Conservation (phyloP, 2,329 filamentous ascomycete species). For the Arthrinium phaeospermum region DNA sequence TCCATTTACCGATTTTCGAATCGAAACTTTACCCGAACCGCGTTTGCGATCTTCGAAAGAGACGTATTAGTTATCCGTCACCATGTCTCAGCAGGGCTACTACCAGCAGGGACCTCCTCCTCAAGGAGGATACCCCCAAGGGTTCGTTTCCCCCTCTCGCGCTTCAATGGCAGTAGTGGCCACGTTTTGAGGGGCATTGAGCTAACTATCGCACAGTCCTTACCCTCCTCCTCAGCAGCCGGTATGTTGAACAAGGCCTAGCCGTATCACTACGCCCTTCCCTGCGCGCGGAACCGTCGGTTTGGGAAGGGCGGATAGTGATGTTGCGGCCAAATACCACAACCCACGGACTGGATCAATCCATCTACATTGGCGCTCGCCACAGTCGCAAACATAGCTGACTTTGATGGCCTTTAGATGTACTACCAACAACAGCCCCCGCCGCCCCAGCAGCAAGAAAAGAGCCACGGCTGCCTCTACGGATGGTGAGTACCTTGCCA, state of each 20-base stretch:
- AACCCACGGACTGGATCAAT: background rate
- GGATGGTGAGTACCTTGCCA: conserved; percentile 39
- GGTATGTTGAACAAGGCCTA: background rate
- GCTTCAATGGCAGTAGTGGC: background rate
- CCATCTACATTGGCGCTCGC: background rate
- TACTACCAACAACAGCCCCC: conserved; percentile 41
- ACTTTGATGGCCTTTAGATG: conserved; percentile 35
- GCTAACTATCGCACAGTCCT: conserved; percentile 29
- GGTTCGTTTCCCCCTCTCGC: background rate
- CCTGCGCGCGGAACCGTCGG: background rate
- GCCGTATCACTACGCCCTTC: background rate
- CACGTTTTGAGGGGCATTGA: background rate
- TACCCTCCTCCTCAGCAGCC: conserved; percentile 28
- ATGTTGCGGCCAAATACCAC: background rate
- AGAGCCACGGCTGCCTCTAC: conserved; percentile 49
- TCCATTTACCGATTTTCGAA: background rate
- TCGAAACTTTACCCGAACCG: background rate
- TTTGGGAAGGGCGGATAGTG: background rate
- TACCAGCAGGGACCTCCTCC: conserved; percentile 19
- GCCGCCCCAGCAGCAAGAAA: conserved; percentile 40
- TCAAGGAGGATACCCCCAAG: conserved; percentile 1
- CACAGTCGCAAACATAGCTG: conserved; percentile 5
- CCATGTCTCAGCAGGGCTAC: conserved; percentile 20
- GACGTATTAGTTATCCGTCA: background rate
- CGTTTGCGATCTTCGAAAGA: background rate